phyloP scores from a whole-genome alignment of 129 eudicot species.

The Artemisia argyi region DNA sequence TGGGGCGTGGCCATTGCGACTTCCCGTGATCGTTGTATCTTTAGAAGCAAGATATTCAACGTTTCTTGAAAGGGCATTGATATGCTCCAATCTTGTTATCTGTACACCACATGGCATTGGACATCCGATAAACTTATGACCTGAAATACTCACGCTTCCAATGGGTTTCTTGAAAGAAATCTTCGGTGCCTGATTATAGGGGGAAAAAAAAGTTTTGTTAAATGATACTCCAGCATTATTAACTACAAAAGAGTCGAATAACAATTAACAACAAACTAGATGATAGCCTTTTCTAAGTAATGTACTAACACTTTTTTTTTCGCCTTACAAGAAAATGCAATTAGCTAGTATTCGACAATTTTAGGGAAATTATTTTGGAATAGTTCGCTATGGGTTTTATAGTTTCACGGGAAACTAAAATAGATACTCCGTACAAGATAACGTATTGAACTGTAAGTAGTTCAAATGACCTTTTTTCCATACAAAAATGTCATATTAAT shows the following conservation, averaged over 20 bases:
- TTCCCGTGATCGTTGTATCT: constrained; percentile 99
- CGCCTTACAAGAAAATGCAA: no score
- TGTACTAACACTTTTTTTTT: no score
- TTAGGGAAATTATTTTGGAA: no score
- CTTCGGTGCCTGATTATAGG: constrained; percentile 75
- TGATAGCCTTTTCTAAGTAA: neutral
- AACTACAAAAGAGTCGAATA: neutral
- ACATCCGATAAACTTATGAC: constrained; percentile 93
- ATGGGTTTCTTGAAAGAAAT: constrained; percentile 91
- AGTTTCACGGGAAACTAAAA: no score
- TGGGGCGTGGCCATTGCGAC: constrained; percentile 97
- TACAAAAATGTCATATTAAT: neutral
- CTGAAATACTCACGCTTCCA: constrained; percentile 93
- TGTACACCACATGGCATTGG: constrained; percentile 99
- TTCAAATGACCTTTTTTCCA: neutral
- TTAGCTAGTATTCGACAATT: no score
- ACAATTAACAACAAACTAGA: neutral
- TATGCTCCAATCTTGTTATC: constrained; percentile 76
- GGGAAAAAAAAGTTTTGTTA: neutral
- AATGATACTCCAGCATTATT: neutral
- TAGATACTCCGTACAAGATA: no score
- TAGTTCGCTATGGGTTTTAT: no score
- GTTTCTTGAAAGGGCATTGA: constrained; percentile 84
- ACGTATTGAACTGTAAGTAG: neutral
- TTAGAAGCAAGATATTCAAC: constrained; percentile 95